These are phyloP conservation scores for Rhynchospora pubera DNA, from an alignment of 176 grass and related monocot species.

Conservation along the genomic window DNA sequence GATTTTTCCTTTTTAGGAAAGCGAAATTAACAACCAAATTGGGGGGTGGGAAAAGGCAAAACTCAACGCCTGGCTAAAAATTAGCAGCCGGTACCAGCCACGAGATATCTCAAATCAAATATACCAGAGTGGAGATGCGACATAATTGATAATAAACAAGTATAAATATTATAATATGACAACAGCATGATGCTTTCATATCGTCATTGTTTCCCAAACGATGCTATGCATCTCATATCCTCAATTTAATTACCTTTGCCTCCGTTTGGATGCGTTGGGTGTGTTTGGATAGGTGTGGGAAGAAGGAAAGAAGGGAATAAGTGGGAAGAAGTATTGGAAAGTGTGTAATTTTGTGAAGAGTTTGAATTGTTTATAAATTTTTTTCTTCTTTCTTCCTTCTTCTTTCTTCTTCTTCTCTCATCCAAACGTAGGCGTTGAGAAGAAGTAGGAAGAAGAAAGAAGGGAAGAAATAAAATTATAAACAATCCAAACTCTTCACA, in stretches of 20 bases:
- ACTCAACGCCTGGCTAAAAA: not conserved
- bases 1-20: not conserved
- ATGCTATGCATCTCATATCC: not conserved
- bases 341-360: too few relatives aligned
- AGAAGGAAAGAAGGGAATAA: too few relatives aligned
- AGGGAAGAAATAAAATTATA: too few relatives aligned
- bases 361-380: too few relatives aligned
- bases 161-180: not conserved
- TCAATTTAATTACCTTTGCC: not conserved
- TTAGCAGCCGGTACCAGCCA: not conserved
- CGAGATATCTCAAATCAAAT: not conserved
- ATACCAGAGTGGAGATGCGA: not conserved
- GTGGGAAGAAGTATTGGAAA: too few relatives aligned
- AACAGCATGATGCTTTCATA: not conserved
- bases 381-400: too few relatives aligned
- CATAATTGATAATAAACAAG: not conserved
- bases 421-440: too few relatives aligned
- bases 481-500: too few relatives aligned
- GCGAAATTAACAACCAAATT: not conserved
- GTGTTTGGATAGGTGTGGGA: too few relatives aligned
- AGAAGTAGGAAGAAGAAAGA: too few relatives aligned
- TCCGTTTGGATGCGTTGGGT: too few relatives aligned
- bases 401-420: too few relatives aligned
- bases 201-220: not conserved
- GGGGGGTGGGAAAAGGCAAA: not conserved